A percentile compares a stretch with the other conserved stretches of the same genome.
These are phyloP conservation scores for Lyophyllum decastes DNA, from an alignment of 768 basidiomycete genomes.

Conservation along the genomic window DNA sequence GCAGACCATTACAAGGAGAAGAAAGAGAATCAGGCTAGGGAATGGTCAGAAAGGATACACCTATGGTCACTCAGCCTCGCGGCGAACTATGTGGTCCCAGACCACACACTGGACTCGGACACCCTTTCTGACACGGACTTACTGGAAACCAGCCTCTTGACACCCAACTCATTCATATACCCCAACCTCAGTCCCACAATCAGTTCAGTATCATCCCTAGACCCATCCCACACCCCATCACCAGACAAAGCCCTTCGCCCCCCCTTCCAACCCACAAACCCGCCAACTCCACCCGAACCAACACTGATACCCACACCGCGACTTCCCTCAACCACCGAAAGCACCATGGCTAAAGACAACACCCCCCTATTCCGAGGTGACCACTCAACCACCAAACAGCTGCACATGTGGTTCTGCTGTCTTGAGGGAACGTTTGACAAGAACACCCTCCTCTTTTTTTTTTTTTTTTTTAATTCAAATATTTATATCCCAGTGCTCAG, in stretches of 20 bases:
- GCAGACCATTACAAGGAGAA: not conserved
- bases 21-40: not conserved
- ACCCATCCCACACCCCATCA: not conserved
- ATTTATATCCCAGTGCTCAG: no score
- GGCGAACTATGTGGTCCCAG: not conserved
- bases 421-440: not conserved
- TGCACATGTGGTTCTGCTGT: not conserved
- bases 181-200: not conserved
- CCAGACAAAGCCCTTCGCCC: not conserved
- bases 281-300: not conserved
- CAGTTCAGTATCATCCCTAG: not conserved
- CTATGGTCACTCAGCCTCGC: not conserved
- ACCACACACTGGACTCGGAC: not conserved
- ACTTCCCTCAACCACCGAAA: no score
- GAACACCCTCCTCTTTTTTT: not conserved
- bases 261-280: no score
- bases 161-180: not conserved
- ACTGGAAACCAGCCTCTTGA: no score
- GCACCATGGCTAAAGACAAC: not conserved
- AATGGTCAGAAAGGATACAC: not conserved
- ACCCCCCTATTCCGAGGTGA: not conserved
- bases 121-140: no score
- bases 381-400: not conserved
- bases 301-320: not conserved
- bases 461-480: no score